Base-by-base conservation (phyloP, 306 rosid species). In the Cucurbita argyrosperma region DNA sequence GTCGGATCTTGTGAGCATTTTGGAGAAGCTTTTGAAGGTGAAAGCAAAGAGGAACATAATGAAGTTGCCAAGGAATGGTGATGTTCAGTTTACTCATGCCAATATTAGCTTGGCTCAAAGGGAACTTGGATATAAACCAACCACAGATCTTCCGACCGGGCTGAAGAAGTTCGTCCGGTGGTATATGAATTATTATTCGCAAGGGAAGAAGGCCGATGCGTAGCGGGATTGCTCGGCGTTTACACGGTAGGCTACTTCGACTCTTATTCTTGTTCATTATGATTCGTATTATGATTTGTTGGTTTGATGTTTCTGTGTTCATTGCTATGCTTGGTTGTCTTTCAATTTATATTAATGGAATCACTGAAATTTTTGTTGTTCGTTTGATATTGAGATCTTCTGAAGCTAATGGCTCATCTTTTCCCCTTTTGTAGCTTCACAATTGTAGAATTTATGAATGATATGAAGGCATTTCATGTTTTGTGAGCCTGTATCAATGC, bases 161-260 rank as follows among this genome's bases (percentile, higher is more conserved):
- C 82, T 94, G 88, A 94, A 94, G 92, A 94, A 90, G 81, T 94
- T 94, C 7, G 98, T 94, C 16, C 80, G 92, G 81, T 94, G 98
- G 98, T 90, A 94, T 74, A 79, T 90, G 80, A 87, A 75, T 85
- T 93, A 87, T 85, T 85, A 94, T 71, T 65, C 89, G 6, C 86
- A 74, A 38, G 98, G 95, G 81, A 89, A 90, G 90, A 92, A 88
- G 78, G 90, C 96, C 58, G 80, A 83, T 39, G 88, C 82, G 51
- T 88, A 80, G 91, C 23, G 10, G 46, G 58, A 83, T 83, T 88
- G 81, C 81, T 80, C 81, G 75, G 85, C 74, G 50, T 37, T 78
- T 77, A 63, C 46, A 72, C 70, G 88, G 85, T 83, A 74, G 76
- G 80, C 86, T 79, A 68, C 79, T 81, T 80, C 83, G 71, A 83